A percentile compares a stretch with the other conserved stretches of the same genome.
These are phyloP conservation scores for Globisporangium carolinianum DNA, from an alignment of 352 stramenopile species.

Conservation along the genomic window DNA sequence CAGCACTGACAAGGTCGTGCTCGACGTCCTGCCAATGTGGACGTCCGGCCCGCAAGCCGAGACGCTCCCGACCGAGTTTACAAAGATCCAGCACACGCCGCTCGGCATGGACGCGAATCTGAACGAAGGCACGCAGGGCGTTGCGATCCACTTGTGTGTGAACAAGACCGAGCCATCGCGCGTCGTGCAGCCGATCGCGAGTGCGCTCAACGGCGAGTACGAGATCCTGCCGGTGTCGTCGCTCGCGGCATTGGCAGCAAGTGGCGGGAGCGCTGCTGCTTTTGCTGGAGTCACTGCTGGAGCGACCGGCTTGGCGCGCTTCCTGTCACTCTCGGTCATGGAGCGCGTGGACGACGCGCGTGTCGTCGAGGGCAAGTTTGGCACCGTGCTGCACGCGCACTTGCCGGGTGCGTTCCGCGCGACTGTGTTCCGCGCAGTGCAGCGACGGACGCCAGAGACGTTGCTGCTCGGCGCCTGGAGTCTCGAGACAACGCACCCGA, in stretches of 20 bases:
- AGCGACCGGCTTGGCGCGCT: slow-evolving; percentile 13
- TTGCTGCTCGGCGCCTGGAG: slow-evolving; percentile 64
- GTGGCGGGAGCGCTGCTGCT: too few species aligned
- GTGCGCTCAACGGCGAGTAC: slow-evolving; percentile 71
- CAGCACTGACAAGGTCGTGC: slow-evolving; percentile 41
- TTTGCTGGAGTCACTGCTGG: too few species aligned
- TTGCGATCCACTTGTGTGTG: slow-evolving; percentile 73
- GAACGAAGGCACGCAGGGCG: slow-evolving; percentile 68
- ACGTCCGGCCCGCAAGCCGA: slow-evolving; percentile 59
- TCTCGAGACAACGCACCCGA: slow-evolving; percentile 29
- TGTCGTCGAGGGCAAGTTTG: slow-evolving; percentile 65
- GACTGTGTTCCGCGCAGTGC: slow-evolving; percentile 30
- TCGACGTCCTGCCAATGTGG: slow-evolving; percentile 76
- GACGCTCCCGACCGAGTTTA: slow-evolving; percentile 57
- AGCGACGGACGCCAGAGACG: slow-evolving; percentile 19
- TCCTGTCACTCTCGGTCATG: slow-evolving; percentile 55
- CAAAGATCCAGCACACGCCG: slow-evolving; percentile 81
- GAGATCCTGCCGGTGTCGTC: slow-evolving; percentile 29
- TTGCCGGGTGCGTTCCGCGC: slow-evolving; percentile 52
- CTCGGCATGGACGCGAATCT: slow-evolving; percentile 85
- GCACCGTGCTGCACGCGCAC: slow-evolving; percentile 58
- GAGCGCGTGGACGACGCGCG: slow-evolving; percentile 39
- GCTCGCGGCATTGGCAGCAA: too few species aligned
- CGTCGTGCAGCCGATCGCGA: slow-evolving; percentile 52
- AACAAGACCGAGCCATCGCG: slow-evolving; percentile 47